Base-by-base conservation (phyloP, 2,329 filamentous ascomycete species). In the Elsinoe perseae region DNA sequence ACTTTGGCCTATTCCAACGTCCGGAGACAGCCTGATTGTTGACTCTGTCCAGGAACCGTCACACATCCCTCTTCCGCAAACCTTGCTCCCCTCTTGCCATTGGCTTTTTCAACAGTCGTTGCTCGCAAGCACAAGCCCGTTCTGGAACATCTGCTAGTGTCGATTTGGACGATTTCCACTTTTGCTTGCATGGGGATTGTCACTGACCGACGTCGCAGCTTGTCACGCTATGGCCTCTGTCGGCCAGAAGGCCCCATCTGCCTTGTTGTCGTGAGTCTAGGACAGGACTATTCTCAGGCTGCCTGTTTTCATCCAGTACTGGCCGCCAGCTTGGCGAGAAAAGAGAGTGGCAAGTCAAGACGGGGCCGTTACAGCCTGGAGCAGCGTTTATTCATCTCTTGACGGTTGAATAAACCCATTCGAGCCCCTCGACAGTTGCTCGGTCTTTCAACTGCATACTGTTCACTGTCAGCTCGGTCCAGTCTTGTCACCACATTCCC, bases 81-180 rank as follows among this genome's bases (percentile, higher is more conserved):
- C 16, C 28, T 3, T 18, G 3, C 5, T 30, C 9, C 18, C 48
- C 4, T 32, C 7, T 3, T 20, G 21, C 25, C 9, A 52, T 52
- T 52, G 48, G 28, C 20, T 21, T 8, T 28, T 4, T 30, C n/a
- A 4, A 9, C 4, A 30, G n/a, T 52, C 48, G 48, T 52, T 52
- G 27, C n/a, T 52, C 30, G 48, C 48, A 52, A 52, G 48, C 10
- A 10, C 48, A 38, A 32, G 48, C 48, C 48, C 48, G 30, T 52
- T 52, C 32, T 34, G 48, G 48, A 52, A 34, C 48, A 20, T 16
- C 48, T 36, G 18, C 48, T 21, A 30, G 43, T 27, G 43, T 25
- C 43, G 23, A 48, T 23, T 28, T 25, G 12, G 44, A 18, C 44
- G 23, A 8, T 30, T 50, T 27, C 25, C 25, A 18, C 44, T 18